Evolutionary conservation across 2,329 filamentous ascomycete species (phyloP), one percentile per base, ranked within the genome.

Genomic region (Diaporthe sp.): DNA sequence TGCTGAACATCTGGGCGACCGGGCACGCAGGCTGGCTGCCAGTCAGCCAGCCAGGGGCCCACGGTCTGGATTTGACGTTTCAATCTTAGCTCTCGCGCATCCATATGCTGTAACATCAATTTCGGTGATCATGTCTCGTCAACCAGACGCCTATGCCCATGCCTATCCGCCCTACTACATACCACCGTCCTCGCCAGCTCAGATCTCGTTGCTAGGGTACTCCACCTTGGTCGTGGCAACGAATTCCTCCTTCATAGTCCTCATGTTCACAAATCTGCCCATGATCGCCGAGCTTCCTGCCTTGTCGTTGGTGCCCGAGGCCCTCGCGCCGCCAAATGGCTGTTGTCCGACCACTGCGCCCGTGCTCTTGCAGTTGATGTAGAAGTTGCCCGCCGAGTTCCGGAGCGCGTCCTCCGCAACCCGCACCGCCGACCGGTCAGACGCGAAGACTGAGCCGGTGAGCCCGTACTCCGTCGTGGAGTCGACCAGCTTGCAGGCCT

Each of bases 311-410:
- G 92, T 94, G 37, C 92, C 92, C 77, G 90, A 92, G 9, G 91
- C 92, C 78, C 93, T 87, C 17, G 91, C 89, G 72, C 92, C 92
- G 31, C 92, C 92, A 82, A 94, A 94, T 5, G 92, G 90, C 85
- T 94, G 92, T 85, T 94, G 93, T 19, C 92, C 92, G 10, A 94
- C 92, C 34, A 94, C 92, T 22, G 92, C 92, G 53, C 92, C 93
- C 2, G 89, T 91, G 72, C 87, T 89, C 83, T 91, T 91, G 82
- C 87, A 89, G 81, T 91, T 91, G 73, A 89, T 83, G 80, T 91
- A 91, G 68, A 91, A 88, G 83, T 90, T 91, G 62, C 89, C 90
- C 13, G 89, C 89, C 19, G 88, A 84, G 79, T 90, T 88, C 58
- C 88, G 86, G 34, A 91, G 85, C 22, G 83, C 83, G 31, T 88